phyloP scores from a whole-genome alignment of 169 alveolate species.

The Perkinsus chesapeaki region DNA sequence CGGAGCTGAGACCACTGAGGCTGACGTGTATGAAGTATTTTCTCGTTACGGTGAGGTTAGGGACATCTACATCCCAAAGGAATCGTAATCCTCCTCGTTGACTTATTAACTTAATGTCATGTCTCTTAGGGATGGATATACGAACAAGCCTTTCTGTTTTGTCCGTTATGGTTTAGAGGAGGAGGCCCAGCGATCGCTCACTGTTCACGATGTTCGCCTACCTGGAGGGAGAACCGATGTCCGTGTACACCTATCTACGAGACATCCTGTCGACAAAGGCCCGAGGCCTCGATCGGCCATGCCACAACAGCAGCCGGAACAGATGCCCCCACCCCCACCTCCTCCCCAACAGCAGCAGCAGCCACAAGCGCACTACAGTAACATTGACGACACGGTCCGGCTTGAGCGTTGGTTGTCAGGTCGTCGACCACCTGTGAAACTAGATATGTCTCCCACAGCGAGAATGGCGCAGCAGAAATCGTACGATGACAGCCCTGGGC shows the following conservation, averaged over 20 bases:
- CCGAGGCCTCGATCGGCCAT: neutral
- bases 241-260: neutral
- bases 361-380: neutral
- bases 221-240: neutral
- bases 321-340: too few relatives aligned
- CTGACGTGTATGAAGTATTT: neutral
- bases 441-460: neutral
- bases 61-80: neutral
- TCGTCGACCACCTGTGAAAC: neutral
- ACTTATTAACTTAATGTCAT: neutral
- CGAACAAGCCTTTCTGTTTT: neutral
- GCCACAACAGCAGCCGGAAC: neutral
- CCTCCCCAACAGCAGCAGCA: neutral
- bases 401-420: neutral
- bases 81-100: neutral
- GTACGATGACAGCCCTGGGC: neutral
- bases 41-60: neutral
- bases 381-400: neutral
- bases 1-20: neutral
- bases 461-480: neutral
- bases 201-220: neutral
- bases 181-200: neutral
- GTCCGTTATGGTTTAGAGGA: neutral
- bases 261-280: neutral
- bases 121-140: neutral